phyloP scores from a whole-genome alignment of 805 yeast genomes.

The Ascoidea asiatica region DNA sequence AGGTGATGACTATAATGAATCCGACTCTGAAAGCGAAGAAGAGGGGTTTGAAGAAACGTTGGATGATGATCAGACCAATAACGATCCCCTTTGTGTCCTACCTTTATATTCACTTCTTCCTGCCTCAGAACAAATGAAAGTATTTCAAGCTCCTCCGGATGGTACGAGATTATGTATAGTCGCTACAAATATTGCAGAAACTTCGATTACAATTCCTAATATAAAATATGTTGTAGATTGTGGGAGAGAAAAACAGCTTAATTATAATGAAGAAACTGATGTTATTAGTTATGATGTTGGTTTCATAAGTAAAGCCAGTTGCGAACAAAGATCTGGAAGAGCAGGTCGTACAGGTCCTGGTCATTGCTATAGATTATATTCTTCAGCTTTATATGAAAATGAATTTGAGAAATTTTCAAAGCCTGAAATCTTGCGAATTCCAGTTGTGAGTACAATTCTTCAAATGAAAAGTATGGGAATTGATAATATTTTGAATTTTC shows the following conservation, averaged over 20 bases:
- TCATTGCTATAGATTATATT: conserved; percentile 82
- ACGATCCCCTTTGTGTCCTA: conserved; percentile 76
- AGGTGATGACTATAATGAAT: conserved; percentile 22
- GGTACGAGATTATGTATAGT: conserved; percentile 71
- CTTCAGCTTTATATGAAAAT: conserved; percentile 87
- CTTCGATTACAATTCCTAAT: conserved; percentile 93
- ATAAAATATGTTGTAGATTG: conserved; percentile 90
- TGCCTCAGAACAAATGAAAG: conserved; percentile 90
- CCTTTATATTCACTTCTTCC: conserved; percentile 90
- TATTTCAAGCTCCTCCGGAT: conserved; percentile 72
- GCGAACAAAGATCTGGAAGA: conserved; percentile 91
- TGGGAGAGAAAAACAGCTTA: conserved; percentile 87
- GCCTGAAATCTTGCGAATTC: conserved; percentile 92
- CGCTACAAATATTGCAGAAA: conserved; percentile 97
- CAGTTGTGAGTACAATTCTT: conserved; percentile 89
- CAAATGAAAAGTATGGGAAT: conserved; percentile 97
- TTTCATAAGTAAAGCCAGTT: conserved; percentile 92
- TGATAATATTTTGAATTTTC: conserved; percentile 79
- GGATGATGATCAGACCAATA: conserved; percentile 56
- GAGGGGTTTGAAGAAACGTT: conserved; percentile 56
- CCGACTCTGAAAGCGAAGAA: conserved; percentile 33
- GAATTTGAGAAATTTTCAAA: conserved; percentile 70
- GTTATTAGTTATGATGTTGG: conserved; percentile 85
- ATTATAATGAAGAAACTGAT: conserved; percentile 68
- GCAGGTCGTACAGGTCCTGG: conserved; percentile 99